Percentiles rank a stretch among this genome's conserved stretches.
These are phyloP conservation scores for Punctularia strigosozonata DNA, from an alignment of 768 basidiomycete species.

Conservation along the genomic window DNA sequence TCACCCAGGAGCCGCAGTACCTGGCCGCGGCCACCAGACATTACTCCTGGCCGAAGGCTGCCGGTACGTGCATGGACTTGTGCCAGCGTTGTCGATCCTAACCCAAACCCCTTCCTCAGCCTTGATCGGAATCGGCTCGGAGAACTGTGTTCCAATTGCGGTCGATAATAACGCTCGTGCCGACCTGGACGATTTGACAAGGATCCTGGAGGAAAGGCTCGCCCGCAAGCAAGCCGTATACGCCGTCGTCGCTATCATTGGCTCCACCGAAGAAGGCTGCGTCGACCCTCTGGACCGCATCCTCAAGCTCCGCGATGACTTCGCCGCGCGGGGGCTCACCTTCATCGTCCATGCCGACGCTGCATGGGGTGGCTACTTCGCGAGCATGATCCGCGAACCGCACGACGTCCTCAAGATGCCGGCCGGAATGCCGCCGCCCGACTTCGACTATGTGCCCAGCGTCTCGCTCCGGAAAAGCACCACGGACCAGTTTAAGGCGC, in stretches of 20 bases:
- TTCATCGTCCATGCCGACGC: constrained; percentile 33
- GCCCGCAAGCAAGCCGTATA: constrained; percentile 23
- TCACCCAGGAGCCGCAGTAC: constrained; percentile 15
- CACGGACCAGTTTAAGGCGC: constrained; percentile 15
- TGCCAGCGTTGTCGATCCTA: background rate
- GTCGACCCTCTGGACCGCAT: constrained; percentile 29
- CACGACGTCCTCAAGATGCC: too few species aligned
- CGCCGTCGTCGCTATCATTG: constrained; percentile 30
- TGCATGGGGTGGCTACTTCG: constrained; percentile 37
- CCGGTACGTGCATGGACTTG: constrained; percentile 19
- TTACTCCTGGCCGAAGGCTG: constrained; percentile 37
- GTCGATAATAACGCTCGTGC: constrained; percentile 27
- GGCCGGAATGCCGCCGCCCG: background rate
- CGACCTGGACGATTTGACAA: constrained; percentile 16
- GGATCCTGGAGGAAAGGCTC: constrained; percentile 19
- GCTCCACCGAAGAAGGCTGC: constrained; percentile 31
- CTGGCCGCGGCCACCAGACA: constrained; percentile 23
- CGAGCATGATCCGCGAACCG: constrained; percentile 19
- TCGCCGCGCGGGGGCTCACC: constrained; percentile 19
- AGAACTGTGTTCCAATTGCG: constrained; percentile 21
- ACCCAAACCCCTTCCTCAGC: constrained; percentile 14
- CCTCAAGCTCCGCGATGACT: constrained; percentile 21
- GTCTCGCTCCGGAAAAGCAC: constrained; percentile 19
- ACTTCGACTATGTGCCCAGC: constrained; percentile 14
- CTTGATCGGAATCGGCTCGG: constrained; percentile 29